These are phyloP conservation scores for Nothophaeocryptopus gaeumannii DNA, from an alignment of 2,329 filamentous ascomycete genomes.

Conservation along the genomic window DNA sequence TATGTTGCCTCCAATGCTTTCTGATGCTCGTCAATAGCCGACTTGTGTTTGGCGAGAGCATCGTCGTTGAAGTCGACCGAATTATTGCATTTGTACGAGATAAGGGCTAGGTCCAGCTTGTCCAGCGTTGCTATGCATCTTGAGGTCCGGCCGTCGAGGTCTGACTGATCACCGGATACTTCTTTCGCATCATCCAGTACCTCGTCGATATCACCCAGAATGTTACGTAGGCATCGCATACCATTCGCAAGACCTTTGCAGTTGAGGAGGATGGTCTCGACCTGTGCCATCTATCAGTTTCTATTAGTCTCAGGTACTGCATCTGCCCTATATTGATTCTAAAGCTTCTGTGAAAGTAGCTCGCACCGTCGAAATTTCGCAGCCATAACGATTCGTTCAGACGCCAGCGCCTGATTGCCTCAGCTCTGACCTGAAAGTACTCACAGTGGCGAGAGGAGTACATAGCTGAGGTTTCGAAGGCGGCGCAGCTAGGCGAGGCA, in stretches of 20 bases:
- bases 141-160: constrained; percentile 2
- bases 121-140: constrained; percentile 14
- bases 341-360: constrained; percentile 15
- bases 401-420: too few relatives aligned
- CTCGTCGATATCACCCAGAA: constrained; percentile 22
- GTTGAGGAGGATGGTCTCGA: too few relatives aligned
- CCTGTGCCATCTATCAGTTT: constrained; percentile 5
- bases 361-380: constrained; percentile 4
- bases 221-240: constrained; percentile 19
- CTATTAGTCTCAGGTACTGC: constrained; percentile 5
- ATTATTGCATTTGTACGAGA: constrained; percentile 2
- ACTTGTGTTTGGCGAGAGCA: background rate
- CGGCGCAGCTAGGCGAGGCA: too few relatives aligned
- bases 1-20: background rate
- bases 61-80: background rate
- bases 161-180: background rate
- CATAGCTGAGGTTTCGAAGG: too few relatives aligned
- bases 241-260: constrained; percentile 12
- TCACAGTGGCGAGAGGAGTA: too few relatives aligned
- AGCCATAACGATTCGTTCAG: background rate
- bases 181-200: constrained; percentile 6
- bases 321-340: constrained; percentile 14
- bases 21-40: background rate
- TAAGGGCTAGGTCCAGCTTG: constrained; percentile 13
- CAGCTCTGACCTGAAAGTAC: too few relatives aligned